These are phyloP conservation scores for Coemansia sp. DNA, from an alignment of 192 early-diverging fungal species.

Conservation along the genomic window DNA sequence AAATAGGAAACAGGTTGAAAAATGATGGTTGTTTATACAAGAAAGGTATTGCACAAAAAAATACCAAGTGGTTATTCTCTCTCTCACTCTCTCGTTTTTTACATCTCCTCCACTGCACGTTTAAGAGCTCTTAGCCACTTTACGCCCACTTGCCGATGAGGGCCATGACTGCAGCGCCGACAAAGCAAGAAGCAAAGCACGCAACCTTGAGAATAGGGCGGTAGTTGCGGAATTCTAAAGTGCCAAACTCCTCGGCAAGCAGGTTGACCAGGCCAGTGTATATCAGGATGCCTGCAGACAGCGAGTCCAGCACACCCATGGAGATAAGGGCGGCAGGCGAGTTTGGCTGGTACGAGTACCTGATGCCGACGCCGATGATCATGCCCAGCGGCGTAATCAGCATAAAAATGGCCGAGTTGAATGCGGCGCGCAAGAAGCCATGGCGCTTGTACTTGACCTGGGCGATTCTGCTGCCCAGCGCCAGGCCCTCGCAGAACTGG, in stretches of 20 bases:
- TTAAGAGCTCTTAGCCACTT: not conserved
- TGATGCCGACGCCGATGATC: conserved; percentile 76
- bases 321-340: conserved; percentile 62
- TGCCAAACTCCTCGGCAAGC: conserved; percentile 69
- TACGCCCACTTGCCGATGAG: conserved; percentile 77
- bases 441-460: conserved; percentile 45
- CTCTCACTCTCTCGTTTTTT: not conserved
- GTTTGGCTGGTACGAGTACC: conserved; percentile 63
- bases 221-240: conserved; percentile 58
- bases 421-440: conserved; percentile 29
- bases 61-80: not conserved
- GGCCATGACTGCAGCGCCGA: conserved; percentile 76
- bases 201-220: conserved; percentile 45
- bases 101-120: not conserved
- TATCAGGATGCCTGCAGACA: conserved; percentile 80
- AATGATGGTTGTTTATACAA: not conserved
- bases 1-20: no score
- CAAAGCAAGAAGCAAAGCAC: conserved; percentile 64
- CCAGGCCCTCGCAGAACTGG: conserved; percentile 80
- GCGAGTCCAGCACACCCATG: conserved; percentile 71
- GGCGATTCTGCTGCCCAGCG: conserved; percentile 72
- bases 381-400: conserved; percentile 82
- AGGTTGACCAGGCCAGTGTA: conserved; percentile 78
- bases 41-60: not conserved
- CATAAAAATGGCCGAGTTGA: conserved; percentile 61